Conservation (phyloP, 106 monocot genomes). For the Allium cepa region DNA sequence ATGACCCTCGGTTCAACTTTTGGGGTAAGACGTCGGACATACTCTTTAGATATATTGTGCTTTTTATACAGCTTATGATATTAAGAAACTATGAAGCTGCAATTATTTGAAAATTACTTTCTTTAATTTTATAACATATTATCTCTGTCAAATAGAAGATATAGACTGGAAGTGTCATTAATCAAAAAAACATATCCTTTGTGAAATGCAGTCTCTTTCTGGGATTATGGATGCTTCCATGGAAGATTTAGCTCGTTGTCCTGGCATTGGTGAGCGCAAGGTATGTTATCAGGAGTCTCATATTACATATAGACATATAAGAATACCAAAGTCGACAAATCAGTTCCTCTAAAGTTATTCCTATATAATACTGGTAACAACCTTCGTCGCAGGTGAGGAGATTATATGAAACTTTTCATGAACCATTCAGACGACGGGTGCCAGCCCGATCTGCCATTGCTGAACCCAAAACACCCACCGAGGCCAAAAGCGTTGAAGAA, state of each 20-base stretch:
- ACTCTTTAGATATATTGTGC: too few relatives aligned
- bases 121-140: too few relatives aligned
- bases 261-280: slow-evolving; percentile 94
- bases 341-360: too few relatives aligned
- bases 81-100: too few relatives aligned
- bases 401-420: slow-evolving; percentile 80
- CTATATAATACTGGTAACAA: background rate
- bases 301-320: too few relatives aligned
- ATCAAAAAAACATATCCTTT: background rate
- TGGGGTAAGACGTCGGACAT: slow-evolving; percentile 38
- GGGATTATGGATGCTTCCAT: slow-evolving; percentile 88
- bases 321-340: too few relatives aligned
- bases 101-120: too few relatives aligned
- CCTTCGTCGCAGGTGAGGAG: slow-evolving; percentile 56
- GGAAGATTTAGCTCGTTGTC: slow-evolving; percentile 93
- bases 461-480: slow-evolving; percentile 12
- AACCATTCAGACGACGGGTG: slow-evolving; percentile 59
- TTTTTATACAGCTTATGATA: too few relatives aligned
- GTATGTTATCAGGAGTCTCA: slow-evolving; percentile 15
- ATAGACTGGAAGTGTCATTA: too few relatives aligned
- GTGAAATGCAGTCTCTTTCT: slow-evolving; percentile 69
- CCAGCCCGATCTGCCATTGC: slow-evolving; percentile 26
- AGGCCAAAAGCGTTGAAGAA: slow-evolving; percentile 12
- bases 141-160: too few relatives aligned
- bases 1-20: slow-evolving; percentile 87